Evolutionary conservation across 805 yeast species (phyloP).

Genomic region (Candida quercuum): DNA sequence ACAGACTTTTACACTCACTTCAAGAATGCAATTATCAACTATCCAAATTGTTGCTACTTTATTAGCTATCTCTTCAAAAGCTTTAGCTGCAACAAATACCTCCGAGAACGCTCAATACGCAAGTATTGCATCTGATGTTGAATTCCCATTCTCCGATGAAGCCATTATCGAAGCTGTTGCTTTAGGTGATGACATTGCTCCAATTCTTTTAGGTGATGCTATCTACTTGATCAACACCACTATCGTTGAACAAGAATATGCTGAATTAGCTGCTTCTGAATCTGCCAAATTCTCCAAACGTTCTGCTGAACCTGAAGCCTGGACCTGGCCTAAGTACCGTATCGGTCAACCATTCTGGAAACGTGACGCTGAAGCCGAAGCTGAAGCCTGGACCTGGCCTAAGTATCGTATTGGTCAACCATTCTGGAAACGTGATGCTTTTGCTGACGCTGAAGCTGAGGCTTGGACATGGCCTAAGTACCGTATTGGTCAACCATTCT

Average conservation of each 20-base stretch:
- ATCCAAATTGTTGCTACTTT: conserved; percentile 5
- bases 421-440: conserved; percentile 4
- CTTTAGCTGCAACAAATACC: conserved; percentile 5
- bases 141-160: conserved; percentile 3
- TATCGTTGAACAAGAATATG: background rate
- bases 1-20: background rate
- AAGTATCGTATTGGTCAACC: conserved; percentile 9
- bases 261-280: background rate
- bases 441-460: conserved; percentile 18
- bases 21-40: conserved; percentile 12
- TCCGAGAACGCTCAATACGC: background rate
- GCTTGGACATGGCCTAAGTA: conserved; percentile 17
- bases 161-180: conserved; percentile 2
- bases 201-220: conserved; percentile 5
- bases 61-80: conserved; percentile 8
- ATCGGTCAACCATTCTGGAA: conserved; percentile 9
- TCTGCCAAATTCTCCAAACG: background rate
- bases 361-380: conserved; percentile 13
- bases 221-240: conserved; percentile 7
- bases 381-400: conserved; percentile 20
- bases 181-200: conserved; percentile 3
- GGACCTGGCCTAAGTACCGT: conserved; percentile 14
- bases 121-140: conserved; percentile 1
- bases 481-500: conserved; percentile 16
- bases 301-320: conserved; percentile 20